These are phyloP conservation scores for Sclerotinia minor DNA, from an alignment of 2,329 filamentous ascomycete genomes.

Conservation along the genomic window DNA sequence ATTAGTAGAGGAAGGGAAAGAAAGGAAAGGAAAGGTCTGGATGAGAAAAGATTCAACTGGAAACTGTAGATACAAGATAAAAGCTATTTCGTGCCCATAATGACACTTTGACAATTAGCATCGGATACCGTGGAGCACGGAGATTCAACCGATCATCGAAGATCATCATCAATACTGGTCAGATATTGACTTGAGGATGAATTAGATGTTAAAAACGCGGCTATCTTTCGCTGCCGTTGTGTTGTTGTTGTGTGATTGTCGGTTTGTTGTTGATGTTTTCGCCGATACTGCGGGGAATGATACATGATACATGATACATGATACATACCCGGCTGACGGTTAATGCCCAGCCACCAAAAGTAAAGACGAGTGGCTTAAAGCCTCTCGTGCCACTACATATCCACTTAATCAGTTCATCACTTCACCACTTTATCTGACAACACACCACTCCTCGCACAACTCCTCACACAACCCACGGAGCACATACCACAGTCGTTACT, in stretches of 20 bases:
- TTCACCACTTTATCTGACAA: background rate
- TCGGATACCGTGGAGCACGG: background rate
- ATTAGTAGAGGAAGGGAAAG: too few species aligned
- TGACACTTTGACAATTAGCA: background rate
- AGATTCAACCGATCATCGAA: background rate
- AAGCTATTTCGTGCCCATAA: background rate
- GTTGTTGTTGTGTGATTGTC: background rate
- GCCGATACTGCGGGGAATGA: background rate
- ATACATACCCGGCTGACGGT: too few species aligned
- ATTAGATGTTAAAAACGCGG: background rate
- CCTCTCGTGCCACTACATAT: slow-evolving; percentile 3
- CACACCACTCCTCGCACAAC: slow-evolving; percentile 13
- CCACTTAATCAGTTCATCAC: background rate
- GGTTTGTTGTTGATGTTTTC: too few species aligned
- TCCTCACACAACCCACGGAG: background rate
- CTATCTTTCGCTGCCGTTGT: background rate
- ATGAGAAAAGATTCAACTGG: too few species aligned
- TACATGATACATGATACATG: too few species aligned
- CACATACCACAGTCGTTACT: background rate
- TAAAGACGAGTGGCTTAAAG: background rate
- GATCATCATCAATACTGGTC: fast-evolving
- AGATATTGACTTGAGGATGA: background rate
- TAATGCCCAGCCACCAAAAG: background rate
- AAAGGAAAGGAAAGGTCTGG: too few species aligned
- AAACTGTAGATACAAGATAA: background rate